Base-by-base conservation (phyloP, 106 monocot genomes). In the Phalaenopsis equestris region DNA sequence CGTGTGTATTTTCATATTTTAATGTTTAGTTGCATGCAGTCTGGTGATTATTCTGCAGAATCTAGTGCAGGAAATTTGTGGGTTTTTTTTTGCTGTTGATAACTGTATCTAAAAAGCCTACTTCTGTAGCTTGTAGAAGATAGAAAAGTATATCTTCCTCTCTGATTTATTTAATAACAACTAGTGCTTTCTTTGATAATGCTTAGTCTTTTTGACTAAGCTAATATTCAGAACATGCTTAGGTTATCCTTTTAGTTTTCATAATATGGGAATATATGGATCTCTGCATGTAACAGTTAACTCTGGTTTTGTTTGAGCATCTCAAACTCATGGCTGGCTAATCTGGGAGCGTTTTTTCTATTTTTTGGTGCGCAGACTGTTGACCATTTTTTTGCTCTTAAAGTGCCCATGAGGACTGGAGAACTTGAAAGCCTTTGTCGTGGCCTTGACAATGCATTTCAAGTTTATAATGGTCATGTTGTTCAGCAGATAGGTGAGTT, bases 311-410 rank as follows among this genome's bases (percentile, higher is more conserved):
- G 70, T 70, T 70, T 38, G 70, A 65, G 36, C 39, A 39, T 70
- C 38, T 12, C 38, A 70, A 14, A 12, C 39, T 70, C 70, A 14
- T 39, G 39, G 70, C 38, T 23, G 14, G 36, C 39, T 23, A 15
- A 39, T 70, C 37, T 39, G 12, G 12, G 39, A 68, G 68, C 30
- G 30, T 30, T 30, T 30, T 30, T 30, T 30, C 30, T 30, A 30
- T 30, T 70, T 18, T 74, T 74, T 74, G 42, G 42, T 18, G 23
- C 83, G 80, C 90, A 97, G 97, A 94, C 92, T 4, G 92, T 92
- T 80, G 93, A 97, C 89, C 97, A 97, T 78, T 94, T 97, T 86
- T 97, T 94, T 81, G 86, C 82, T 80, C 89, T 97, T 55, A 97
- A 94, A 87, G 94, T 97, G 45, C 97, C 97, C 77, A 97, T 97